These are phyloP conservation scores for Wickerhamiella siamensis DNA, from an alignment of 805 yeast species.

Conservation along the genomic window DNA sequence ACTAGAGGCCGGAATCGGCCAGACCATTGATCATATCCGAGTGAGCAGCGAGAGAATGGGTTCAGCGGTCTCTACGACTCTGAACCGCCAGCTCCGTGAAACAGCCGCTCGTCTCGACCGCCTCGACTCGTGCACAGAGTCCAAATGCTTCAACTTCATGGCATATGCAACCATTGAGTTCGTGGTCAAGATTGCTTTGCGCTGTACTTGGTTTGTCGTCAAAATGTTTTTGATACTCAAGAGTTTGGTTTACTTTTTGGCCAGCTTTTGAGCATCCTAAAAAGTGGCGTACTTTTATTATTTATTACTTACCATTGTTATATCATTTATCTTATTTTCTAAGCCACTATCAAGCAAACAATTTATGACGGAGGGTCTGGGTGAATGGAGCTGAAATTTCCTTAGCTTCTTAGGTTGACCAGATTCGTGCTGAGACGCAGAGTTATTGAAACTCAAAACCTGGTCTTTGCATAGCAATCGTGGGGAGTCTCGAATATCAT, in stretches of 20 bases:
- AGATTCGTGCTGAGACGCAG: no score
- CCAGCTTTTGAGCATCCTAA: background rate
- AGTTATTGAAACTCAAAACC: no score
- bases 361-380: no score
- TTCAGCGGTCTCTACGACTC: constrained; percentile 19
- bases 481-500: no score
- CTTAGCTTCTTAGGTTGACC: no score
- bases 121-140: constrained; percentile 6
- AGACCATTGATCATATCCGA: constrained; percentile 14
- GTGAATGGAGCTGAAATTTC: no score
- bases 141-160: constrained; percentile 6
- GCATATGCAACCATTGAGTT: constrained; percentile 16
- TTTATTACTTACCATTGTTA: background rate
- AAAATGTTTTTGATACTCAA: constrained; percentile 2
- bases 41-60: constrained; percentile 18
- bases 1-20: constrained; percentile 15
- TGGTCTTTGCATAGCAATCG: no score
- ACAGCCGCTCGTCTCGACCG: constrained; percentile 16
- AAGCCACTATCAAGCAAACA: no score
- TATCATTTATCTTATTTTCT: no score
- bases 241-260: background rate
- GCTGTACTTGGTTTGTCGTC: constrained; percentile 15
- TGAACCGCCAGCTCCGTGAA: constrained; percentile 18
- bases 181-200: constrained; percentile 12
- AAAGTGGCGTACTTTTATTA: no score